Evolutionary conservation across 2,329 filamentous ascomycete species (phyloP).

Genomic region (Exophiala xenobiotica): DNA sequence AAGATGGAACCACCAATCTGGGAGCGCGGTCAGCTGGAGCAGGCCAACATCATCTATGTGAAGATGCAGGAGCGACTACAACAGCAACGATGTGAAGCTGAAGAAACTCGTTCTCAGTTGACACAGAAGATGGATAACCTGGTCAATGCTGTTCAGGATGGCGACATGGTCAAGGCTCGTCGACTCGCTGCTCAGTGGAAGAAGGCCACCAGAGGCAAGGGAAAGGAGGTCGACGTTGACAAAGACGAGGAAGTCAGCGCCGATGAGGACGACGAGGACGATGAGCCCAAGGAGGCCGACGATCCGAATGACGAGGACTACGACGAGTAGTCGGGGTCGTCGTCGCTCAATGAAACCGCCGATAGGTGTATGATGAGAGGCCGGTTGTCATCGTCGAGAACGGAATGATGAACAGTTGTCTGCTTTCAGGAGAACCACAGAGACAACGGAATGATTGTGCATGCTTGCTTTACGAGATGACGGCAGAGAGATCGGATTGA

Average conservation of each 20-base stretch:
- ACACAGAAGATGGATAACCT: background rate
- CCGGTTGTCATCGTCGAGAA: no score
- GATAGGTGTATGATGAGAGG: background rate
- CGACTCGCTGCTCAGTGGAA: background rate
- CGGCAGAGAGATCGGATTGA: background rate
- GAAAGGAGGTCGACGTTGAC: background rate
- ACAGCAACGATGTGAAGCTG: background rate
- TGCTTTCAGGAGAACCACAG: background rate
- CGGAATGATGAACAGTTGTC: no score
- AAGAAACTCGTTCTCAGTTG: background rate
- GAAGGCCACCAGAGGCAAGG: constrained; percentile 4
- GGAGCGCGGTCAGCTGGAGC: constrained; percentile 8
- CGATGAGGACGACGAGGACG: constrained; percentile 25
- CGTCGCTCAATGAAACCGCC: background rate
- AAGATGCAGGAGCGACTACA: constrained; percentile 7
- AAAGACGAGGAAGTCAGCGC: background rate
- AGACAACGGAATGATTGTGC: background rate
- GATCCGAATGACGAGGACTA: background rate
- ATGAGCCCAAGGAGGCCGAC: background rate
- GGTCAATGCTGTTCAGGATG: constrained; percentile 1
- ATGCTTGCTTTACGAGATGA: background rate
- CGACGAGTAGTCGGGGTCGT: background rate
- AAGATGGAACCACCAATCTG: constrained; percentile 7
- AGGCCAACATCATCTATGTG: background rate
- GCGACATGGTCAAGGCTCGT: constrained; percentile 4